A percentile compares a stretch with the other conserved stretches of the same genome.
Evolutionary conservation across 2,329 filamentous ascomycete species (phyloP).

Genomic region (Hypoxylon sp.): DNA sequence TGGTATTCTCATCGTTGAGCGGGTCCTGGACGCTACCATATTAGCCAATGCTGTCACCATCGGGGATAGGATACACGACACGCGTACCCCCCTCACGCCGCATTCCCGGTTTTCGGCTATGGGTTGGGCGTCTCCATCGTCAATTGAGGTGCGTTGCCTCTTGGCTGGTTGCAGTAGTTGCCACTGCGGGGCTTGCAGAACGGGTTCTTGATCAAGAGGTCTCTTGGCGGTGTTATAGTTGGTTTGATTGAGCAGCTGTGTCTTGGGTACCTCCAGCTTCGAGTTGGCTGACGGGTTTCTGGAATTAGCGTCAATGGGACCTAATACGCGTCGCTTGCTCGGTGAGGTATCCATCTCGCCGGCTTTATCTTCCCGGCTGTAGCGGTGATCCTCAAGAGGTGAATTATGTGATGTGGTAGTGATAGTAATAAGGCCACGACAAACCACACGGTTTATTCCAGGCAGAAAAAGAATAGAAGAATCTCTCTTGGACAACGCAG

Average conservation of each 20-base stretch:
- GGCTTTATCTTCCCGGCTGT: neutral
- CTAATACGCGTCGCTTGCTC: conserved; percentile 52
- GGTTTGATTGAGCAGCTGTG: conserved; percentile 20
- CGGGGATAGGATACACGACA: neutral
- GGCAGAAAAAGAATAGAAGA: neutral
- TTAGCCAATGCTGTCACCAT: conserved; percentile 28
- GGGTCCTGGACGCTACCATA: conserved; percentile 17
- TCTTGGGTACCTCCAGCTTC: conserved; percentile 38
- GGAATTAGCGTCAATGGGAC: conserved; percentile 50
- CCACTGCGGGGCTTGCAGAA: conserved; percentile 14
- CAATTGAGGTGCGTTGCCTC: conserved; percentile 43
- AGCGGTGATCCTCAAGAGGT: neutral
- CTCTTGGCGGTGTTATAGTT: conserved; percentile 39
- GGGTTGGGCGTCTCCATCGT: conserved; percentile 11
- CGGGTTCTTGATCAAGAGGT: conserved; percentile 37
- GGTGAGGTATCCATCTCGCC: conserved; percentile 51
- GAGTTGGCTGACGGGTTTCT: conserved; percentile 44
- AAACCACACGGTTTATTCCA: neutral
- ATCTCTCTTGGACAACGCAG: neutral
- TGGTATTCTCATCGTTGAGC: conserved; percentile 16
- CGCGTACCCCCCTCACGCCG: conserved; percentile 28
- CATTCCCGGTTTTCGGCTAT: conserved; percentile 20
- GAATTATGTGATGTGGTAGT: neutral
- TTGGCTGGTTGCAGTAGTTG: conserved; percentile 38
- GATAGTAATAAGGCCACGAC: neutral